Conservation (phyloP, 2,329 filamentous ascomycete genomes). For the Talaromyces sp. region DNA sequence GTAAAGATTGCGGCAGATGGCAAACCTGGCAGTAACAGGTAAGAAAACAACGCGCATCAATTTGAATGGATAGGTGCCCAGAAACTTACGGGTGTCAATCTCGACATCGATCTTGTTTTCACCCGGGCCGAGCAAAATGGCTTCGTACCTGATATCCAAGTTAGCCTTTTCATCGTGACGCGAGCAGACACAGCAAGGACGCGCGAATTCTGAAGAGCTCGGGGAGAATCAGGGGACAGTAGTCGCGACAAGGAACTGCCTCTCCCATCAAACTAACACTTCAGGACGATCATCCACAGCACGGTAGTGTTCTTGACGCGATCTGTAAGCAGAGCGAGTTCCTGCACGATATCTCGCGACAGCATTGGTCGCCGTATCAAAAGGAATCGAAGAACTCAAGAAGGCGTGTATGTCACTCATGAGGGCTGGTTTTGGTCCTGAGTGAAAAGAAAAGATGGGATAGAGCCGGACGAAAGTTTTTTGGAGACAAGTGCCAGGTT, state of each 20-base stretch:
- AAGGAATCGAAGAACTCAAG: background rate
- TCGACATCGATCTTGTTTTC: constrained; percentile 94
- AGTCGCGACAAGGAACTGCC: too few relatives aligned
- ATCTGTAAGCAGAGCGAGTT: constrained; percentile 2
- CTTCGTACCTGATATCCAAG: constrained; percentile 71
- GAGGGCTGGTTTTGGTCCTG: background rate
- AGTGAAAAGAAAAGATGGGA: background rate
- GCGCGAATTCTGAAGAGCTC: too few relatives aligned
- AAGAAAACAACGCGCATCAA: constrained; percentile 5
- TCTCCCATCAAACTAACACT: constrained; percentile 18
- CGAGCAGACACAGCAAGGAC: background rate
- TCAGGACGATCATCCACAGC: constrained; percentile 19
- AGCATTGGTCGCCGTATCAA: constrained; percentile 14
- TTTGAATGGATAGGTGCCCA: background rate
- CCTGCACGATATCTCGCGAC: constrained; percentile 22
- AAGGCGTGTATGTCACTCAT: background rate
- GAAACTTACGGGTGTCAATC: constrained; percentile 79
- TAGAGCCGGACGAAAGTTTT: too few relatives aligned
- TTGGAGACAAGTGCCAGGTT: too few relatives aligned
- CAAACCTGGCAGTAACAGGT: constrained; percentile 63
- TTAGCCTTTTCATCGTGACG: background rate
- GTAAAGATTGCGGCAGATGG: constrained; percentile 95
- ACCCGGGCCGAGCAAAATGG: constrained; percentile 82
- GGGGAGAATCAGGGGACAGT: too few relatives aligned
- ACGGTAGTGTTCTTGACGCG: constrained; percentile 1